These are phyloP conservation scores for Diaporthe sp. DNA, from an alignment of 2,329 filamentous ascomycete genomes.

Conservation along the genomic window DNA sequence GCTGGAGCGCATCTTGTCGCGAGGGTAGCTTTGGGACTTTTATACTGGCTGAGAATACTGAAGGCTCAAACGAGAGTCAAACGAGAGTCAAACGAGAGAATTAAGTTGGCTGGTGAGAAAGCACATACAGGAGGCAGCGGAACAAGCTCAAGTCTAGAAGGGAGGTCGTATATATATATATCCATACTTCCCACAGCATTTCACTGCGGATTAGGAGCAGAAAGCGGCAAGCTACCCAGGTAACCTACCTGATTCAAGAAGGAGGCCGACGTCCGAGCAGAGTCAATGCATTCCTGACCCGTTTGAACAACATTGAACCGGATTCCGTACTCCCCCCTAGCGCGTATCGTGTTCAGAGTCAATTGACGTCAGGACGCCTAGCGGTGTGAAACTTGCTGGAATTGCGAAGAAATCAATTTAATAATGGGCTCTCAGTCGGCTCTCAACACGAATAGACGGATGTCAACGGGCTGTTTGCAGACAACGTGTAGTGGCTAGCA, in stretches of 20 bases:
- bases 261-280: slow-evolving; percentile 8
- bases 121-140: neutral
- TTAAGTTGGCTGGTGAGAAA: neutral
- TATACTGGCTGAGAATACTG: neutral
- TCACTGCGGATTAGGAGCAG: neutral
- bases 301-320: neutral
- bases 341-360: neutral
- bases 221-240: neutral
- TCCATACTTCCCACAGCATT: neutral
- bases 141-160: no score
- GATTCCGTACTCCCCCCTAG: neutral
- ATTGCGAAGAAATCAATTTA: neutral
- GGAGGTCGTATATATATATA: neutral
- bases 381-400: neutral
- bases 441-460: neutral
- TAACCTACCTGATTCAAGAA: neutral
- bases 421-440: neutral
- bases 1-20: neutral
- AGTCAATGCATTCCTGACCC: neutral
- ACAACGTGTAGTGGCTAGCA: neutral
- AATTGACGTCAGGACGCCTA: neutral
- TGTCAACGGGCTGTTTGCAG: neutral
- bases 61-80: neutral
- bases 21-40: no score
- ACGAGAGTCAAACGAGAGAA: neutral